These are phyloP conservation scores for Sugiyamaella floridensis DNA, from an alignment of 805 yeast species.

Conservation along the genomic window DNA sequence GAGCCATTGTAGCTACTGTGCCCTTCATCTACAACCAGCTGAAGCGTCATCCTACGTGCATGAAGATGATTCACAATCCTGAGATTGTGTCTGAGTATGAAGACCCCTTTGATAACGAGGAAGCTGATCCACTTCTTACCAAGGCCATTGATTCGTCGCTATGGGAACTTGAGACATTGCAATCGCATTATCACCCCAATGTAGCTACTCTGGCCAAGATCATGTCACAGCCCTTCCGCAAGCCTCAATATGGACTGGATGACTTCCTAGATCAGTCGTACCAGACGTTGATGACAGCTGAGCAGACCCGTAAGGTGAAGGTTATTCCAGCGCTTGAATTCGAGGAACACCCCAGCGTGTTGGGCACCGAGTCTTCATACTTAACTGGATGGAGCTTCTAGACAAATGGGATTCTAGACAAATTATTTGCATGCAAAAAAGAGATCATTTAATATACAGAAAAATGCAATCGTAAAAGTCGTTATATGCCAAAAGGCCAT, in stretches of 20 bases:
- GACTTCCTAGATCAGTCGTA: constrained; percentile 93
- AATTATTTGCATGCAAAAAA: neutral
- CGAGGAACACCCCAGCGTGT: constrained; percentile 22
- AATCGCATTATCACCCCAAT: constrained; percentile 89
- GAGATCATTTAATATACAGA: constrained; percentile 5
- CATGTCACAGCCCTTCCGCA: constrained; percentile 82
- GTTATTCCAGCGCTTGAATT: constrained; percentile 61
- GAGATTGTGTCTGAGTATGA: constrained; percentile 20
- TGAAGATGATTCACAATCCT: constrained; percentile 67
- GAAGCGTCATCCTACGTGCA: constrained; percentile 90
- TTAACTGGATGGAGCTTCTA: constrained; percentile 15
- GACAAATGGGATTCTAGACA: too few species aligned
- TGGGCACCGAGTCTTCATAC: constrained; percentile 13
- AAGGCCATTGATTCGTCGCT: constrained; percentile 77
- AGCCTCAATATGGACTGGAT: constrained; percentile 80
- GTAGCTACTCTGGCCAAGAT: constrained; percentile 87
- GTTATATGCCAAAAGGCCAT: neutral
- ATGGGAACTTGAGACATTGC: constrained; percentile 83
- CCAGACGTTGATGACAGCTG: constrained; percentile 52
- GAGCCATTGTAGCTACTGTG: constrained; percentile 77
- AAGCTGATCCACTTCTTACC: constrained; percentile 69
- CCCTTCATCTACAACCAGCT: constrained; percentile 89
- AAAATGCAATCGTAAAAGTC: neutral
- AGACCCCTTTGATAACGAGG: constrained; percentile 65
- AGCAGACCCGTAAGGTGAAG: constrained; percentile 31